Base-by-base conservation (phyloP, 768 basidiomycete species). In the Boletus fagicola region DNA sequence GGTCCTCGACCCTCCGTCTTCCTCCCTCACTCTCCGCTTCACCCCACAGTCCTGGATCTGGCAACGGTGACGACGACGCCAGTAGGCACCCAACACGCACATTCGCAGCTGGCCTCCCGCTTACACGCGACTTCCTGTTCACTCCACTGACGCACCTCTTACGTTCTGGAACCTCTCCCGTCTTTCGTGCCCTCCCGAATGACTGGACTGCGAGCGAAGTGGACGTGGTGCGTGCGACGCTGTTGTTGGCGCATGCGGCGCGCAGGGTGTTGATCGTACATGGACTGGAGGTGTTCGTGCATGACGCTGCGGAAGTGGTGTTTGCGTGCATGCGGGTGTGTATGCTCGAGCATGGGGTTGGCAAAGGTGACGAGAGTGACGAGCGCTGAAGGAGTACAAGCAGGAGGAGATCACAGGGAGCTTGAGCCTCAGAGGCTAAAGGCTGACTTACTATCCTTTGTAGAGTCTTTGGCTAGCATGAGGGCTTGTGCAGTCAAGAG, bases 291-390 rank as follows among this genome's bases (percentile, higher is more conserved):
- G 58, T 64, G 24, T 80, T 82, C 33, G 61, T 51, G 28, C 50
- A 61, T 6, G 18, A 43, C 22, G 57, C 66, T 0, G 60, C 64
- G 15, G 65, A 76, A 9, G 68, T 85, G 9, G 76, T 89, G 5
- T 88, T 94, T 63, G 82, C 80, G 20, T 88, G 93, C 61, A 95
- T 97, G 92, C 92, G 91, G 62, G 84, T 97, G 16, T 94, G 93
- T 73, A 95, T 97, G 94, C 83, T 98, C 30, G 95, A 98, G 70
- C 91, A 96, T 67, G 92, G 83, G 1, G 70, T 65, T 5, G 68
- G 72, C 61, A n/a, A n/a, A n/a, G n/a, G n/a, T n/a, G n/a, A n/a
- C n/a, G n/a, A n/a, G n/a, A n/a, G n/a, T n/a, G n/a, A n/a, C n/a
- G n/a, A n/a, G n/a, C n/a, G n/a, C n/a, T n/a, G n/a, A n/a, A n/a